Base-by-base conservation (phyloP, 139 green algal species). In the Mesostigma viride region DNA sequence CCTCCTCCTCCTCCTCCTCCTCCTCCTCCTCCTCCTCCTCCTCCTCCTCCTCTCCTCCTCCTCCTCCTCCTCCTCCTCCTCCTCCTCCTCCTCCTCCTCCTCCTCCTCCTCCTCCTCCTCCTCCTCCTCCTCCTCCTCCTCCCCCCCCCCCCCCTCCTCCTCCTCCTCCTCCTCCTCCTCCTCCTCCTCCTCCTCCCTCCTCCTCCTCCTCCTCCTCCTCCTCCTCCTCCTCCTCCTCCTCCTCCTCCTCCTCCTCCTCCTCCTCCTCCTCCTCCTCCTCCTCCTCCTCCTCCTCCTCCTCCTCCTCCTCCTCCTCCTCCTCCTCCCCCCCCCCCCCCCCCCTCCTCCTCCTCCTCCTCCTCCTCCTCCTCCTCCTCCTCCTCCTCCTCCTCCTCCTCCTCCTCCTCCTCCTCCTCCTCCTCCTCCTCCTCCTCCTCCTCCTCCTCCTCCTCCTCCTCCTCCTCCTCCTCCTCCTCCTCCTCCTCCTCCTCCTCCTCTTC, bases 401-500 rank as follows among this genome's bases (percentile, higher is more conserved):
- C n/a, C n/a, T n/a, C n/a, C n/a, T n/a, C n/a, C n/a, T n/a, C n/a
- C 45, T 56, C 22, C 45, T 56, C 22, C 45, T 56, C 45, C 45
- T 22, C 45, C 22, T 56, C 45, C 45, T 22, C 45, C 45, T 56
- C 45, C 45, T 56, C 45, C 45, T 56, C 45, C 45, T 56, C 22
- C 22, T 56, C 45, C 45, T 56, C 45, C 45, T 56, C 45, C 45
- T 56, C 22, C 45, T 56, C 45, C 22, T 56, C 45, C 45, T 56
- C 45, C 45, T 56, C 45, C 45, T 56, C 45, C 45, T 56, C 45
- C 45, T 56, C 45, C 45, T 56, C 45, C 45, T 56, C 45, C 45
- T 56, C 45, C 22, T 56, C 45, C 45, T 56, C 45, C 45, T 56
- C 45, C 45, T 56, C 45, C 45, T 56, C 45, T 56, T 56, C 45